phyloP scores from a whole-genome alignment of 2,329 filamentous ascomycete genomes.

The Stromatinia cepivora region DNA sequence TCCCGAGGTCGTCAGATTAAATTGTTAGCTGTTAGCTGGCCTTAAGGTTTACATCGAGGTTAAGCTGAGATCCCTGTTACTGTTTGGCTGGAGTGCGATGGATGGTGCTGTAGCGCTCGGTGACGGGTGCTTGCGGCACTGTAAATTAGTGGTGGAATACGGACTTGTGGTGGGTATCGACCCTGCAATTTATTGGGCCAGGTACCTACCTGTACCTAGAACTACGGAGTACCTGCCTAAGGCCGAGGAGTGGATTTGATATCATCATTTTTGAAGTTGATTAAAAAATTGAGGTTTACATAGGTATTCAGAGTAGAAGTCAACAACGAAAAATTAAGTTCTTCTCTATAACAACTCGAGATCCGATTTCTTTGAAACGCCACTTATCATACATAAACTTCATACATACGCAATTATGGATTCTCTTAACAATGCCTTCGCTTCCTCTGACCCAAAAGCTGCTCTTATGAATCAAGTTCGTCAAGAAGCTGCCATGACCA shows the following conservation, averaged over 20 bases:
- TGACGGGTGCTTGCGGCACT: background rate
- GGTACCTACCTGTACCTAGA: background rate
- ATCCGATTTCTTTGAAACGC: background rate
- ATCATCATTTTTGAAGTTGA: background rate
- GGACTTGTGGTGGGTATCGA: background rate
- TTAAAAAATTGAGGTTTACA: background rate
- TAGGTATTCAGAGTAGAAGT: background rate
- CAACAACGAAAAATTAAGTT: background rate
- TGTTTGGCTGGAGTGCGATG: background rate
- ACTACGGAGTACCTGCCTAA: constrained; percentile 7
- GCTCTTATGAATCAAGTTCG: constrained; percentile 54
- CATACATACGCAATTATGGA: constrained; percentile 15
- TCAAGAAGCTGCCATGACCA: constrained; percentile 63
- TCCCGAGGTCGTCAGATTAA: background rate
- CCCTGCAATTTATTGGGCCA: background rate
- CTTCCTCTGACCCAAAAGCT: constrained; percentile 36
- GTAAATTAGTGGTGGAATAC: background rate
- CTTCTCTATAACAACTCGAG: background rate
- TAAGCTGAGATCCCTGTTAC: constrained; percentile 11
- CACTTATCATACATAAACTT: background rate
- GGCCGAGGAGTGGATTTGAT: constrained; percentile 1
- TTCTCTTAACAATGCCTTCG: constrained; percentile 14
- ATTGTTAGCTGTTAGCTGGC: constrained; percentile 15
- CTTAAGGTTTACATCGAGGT: constrained; percentile 7
- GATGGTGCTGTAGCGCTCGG: background rate